Evolutionary conservation across 306 rosid species (phyloP).

Genomic region (Spatholobus suberectus): DNA sequence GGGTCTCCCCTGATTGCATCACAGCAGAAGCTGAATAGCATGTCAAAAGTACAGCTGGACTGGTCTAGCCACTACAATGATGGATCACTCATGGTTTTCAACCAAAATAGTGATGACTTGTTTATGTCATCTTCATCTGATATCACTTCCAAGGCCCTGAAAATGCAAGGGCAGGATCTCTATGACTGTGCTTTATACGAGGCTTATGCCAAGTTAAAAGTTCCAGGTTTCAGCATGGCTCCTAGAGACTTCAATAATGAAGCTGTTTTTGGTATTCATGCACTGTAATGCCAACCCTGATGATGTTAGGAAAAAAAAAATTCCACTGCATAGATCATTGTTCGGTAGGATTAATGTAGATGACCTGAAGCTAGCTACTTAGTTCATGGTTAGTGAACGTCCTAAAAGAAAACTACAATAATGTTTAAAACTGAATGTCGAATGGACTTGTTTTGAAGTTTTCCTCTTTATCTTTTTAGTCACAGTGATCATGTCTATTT

Average conservation of each 20-base stretch:
- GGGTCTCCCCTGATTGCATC: conserved; percentile 49
- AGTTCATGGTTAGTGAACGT: conserved; percentile 48
- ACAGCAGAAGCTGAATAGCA: conserved; percentile 47
- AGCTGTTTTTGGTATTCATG: conserved; percentile 45
- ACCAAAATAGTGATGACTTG: conserved; percentile 53
- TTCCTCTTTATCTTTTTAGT: conserved; percentile 8
- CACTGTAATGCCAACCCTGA: conserved; percentile 41
- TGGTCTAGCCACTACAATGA: conserved; percentile 50
- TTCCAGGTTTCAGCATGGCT: conserved; percentile 50
- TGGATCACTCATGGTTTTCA: conserved; percentile 57
- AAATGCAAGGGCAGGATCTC: conserved; percentile 57
- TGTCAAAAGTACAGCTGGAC: conserved; percentile 46
- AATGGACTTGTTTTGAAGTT: conserved; percentile 31
- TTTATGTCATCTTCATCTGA: conserved; percentile 58
- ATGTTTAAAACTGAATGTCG: conserved; percentile 36
- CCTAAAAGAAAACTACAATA: conserved; percentile 31
- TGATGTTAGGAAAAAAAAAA: conserved; percentile 37
- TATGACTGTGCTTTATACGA: conserved; percentile 58
- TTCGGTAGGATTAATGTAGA: conserved; percentile 49
- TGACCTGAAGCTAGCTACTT: conserved; percentile 36
- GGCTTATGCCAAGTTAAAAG: conserved; percentile 54
- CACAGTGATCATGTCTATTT: conserved; percentile 30
- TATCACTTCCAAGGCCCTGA: conserved; percentile 47
- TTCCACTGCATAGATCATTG: conserved; percentile 35
- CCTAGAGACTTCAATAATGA: conserved; percentile 60